Percentiles rank a stretch among this genome's conserved stretches.
Conservation (phyloP, 1,139 yeast genomes). For the Kodamaea alishanica region DNA sequence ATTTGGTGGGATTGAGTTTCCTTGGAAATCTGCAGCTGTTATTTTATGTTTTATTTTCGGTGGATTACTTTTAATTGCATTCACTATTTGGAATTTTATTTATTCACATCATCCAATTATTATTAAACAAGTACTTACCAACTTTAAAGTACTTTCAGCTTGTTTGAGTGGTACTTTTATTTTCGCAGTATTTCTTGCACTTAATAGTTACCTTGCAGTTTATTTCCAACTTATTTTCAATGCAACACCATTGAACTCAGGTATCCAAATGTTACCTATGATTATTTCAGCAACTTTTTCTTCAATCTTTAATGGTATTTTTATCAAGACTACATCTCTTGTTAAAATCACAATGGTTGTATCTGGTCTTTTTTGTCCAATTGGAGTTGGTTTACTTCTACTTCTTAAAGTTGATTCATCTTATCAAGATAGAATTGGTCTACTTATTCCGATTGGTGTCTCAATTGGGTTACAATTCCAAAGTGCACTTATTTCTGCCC, state of each 20-base stretch:
- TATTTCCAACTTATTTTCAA: slow-evolving; percentile 21
- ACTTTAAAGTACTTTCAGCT: slow-evolving; percentile 36
- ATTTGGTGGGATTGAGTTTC: slow-evolving; percentile 43
- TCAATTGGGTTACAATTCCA: slow-evolving; percentile 22
- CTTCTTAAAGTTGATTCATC: slow-evolving; percentile 14
- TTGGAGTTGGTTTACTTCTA: slow-evolving; percentile 17
- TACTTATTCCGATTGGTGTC: slow-evolving; percentile 19
- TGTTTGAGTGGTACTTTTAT: slow-evolving; percentile 21
- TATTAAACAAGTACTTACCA: slow-evolving; percentile 36
- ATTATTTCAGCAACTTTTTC: slow-evolving; percentile 17
- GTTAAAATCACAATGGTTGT: slow-evolving; percentile 17
- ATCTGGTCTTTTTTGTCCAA: slow-evolving; percentile 17
- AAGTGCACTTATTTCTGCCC: slow-evolving; percentile 18
- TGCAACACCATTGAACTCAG: slow-evolving; percentile 19
- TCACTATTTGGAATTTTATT: slow-evolving; percentile 46
- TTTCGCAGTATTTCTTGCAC: slow-evolving; percentile 17
- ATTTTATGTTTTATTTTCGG: slow-evolving; percentile 55
- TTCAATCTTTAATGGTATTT: slow-evolving; percentile 16
- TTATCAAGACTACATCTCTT: slow-evolving; percentile 15
- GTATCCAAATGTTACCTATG: slow-evolving; percentile 20
- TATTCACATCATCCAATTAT: slow-evolving; percentile 46
- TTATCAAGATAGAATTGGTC: slow-evolving; percentile 15
- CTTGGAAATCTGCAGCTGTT: slow-evolving; percentile 55
- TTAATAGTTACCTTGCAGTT: slow-evolving; percentile 19
- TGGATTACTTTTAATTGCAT: slow-evolving; percentile 36